Percentiles rank a stretch among this genome's conserved stretches.
Conservation (phyloP, 352 stramenopile genomes). For the Aphanomyces euteiches region DNA sequence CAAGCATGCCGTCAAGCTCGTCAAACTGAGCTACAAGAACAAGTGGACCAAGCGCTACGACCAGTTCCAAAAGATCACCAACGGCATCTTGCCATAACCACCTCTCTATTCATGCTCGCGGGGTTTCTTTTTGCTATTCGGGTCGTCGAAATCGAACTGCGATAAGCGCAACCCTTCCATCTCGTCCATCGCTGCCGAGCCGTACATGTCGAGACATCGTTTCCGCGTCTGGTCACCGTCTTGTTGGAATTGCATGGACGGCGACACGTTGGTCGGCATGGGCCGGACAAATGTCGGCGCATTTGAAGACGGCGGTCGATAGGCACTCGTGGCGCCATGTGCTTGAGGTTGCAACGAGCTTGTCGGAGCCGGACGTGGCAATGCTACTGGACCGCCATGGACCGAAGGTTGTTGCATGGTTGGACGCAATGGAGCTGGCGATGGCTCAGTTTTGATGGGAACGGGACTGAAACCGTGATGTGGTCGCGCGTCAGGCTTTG, state of each 20-base stretch:
- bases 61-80: constrained; percentile 90
- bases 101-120: too few relatives aligned
- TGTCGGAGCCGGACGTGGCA: neutral
- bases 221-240: constrained; percentile 32
- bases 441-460: neutral
- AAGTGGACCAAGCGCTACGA: constrained; percentile 92
- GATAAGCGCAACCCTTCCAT: constrained; percentile 81
- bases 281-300: constrained; percentile 3
- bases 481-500: neutral
- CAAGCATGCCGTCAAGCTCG: constrained; percentile 77
- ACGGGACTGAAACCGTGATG: neutral
- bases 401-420: neutral
- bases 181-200: constrained; percentile 28
- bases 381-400: neutral
- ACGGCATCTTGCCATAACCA: constrained; percentile 73
- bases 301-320: neutral
- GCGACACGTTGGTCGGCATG: neutral
- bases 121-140: too few relatives aligned
- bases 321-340: neutral
- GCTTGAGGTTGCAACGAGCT: neutral
- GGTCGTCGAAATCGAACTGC: constrained; percentile 79
- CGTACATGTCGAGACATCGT: constrained; percentile 1
- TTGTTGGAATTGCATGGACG: constrained; percentile 20
- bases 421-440: neutral
- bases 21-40: constrained; percentile 91